These are phyloP conservation scores for Sphaerostilbella broomeana DNA, from an alignment of 2,329 filamentous ascomycete species.

Conservation along the genomic window DNA sequence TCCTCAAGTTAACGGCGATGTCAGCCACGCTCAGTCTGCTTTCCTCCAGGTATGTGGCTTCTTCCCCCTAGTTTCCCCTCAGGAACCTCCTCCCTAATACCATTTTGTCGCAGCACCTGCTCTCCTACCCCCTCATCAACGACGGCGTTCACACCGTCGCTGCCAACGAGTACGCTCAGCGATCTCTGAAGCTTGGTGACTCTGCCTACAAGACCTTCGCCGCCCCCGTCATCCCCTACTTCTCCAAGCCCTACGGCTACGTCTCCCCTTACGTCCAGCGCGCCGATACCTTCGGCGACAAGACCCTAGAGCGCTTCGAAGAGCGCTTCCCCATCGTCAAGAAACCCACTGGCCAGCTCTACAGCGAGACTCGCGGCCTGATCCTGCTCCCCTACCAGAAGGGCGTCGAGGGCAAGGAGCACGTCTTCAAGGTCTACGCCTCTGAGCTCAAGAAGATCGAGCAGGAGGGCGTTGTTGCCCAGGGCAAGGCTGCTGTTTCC, in stretches of 20 bases:
- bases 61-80: too few species aligned
- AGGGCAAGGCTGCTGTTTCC: slow-evolving; percentile 62
- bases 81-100: not conserved
- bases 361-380: slow-evolving; percentile 54
- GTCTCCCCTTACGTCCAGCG: slow-evolving; percentile 78
- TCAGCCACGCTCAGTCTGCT: slow-evolving; percentile 39
- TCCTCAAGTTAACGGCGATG: slow-evolving; percentile 46
- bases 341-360: slow-evolving; percentile 66
- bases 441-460: slow-evolving; percentile 57
- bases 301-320: slow-evolving; percentile 64
- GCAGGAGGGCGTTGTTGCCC: slow-evolving; percentile 57
- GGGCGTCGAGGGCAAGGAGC: slow-evolving; percentile 54
- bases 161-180: slow-evolving; percentile 74
- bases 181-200: slow-evolving; percentile 69
- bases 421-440: slow-evolving; percentile 51
- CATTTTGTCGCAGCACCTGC: slow-evolving; percentile 84
- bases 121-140: slow-evolving; percentile 75
- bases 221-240: slow-evolving; percentile 63
- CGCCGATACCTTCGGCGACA: slow-evolving; percentile 70
- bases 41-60: slow-evolving; percentile 44
- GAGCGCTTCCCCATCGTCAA: slow-evolving; percentile 65
- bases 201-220: slow-evolving; percentile 70
- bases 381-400: slow-evolving; percentile 58
- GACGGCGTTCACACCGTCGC: slow-evolving; percentile 75
- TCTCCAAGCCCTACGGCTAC: slow-evolving; percentile 68